These are phyloP conservation scores for Gastrolobium bilobum DNA, from an alignment of 306 rosid genomes.

Conservation along the genomic window DNA sequence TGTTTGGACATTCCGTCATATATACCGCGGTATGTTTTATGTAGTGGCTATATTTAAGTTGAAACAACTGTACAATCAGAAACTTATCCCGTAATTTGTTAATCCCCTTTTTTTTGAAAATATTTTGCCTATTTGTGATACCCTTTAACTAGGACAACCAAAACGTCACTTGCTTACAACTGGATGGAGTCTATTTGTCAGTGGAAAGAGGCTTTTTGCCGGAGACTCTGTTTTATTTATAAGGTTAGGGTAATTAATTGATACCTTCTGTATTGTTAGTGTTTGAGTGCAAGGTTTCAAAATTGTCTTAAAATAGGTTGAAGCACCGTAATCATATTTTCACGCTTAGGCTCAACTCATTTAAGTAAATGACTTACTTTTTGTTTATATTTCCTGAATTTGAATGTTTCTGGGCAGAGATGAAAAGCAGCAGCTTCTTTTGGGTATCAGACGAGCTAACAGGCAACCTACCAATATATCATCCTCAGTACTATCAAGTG, in stretches of 20 bases:
- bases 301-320: slow-evolving; percentile 7
- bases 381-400: background rate
- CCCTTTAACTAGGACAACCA: slow-evolving; percentile 82
- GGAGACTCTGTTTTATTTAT: slow-evolving; percentile 96
- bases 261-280: background rate
- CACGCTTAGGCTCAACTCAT: slow-evolving; percentile 15
- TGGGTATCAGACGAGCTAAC: slow-evolving; percentile 94
- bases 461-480: slow-evolving; percentile 88
- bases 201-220: slow-evolving; percentile 92
- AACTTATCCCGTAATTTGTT: slow-evolving; percentile 2
- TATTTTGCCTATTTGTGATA: background rate
- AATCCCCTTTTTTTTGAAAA: slow-evolving; percentile 34
- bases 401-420: slow-evolving; percentile 66
- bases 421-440: slow-evolving; percentile 94
- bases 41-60: slow-evolving; percentile 18
- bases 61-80: background rate
- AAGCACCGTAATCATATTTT: background rate
- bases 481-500: slow-evolving; percentile 91
- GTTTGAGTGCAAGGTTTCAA: background rate
- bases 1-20: slow-evolving; percentile 94
- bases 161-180: slow-evolving; percentile 98
- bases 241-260: slow-evolving; percentile 60
- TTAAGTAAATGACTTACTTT: slow-evolving; percentile 2
- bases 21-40: slow-evolving; percentile 76
- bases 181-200: slow-evolving; percentile 96